phyloP scores from a whole-genome alignment of 2,329 filamentous ascomycete species.

The Trichoderma semiorbis region DNA sequence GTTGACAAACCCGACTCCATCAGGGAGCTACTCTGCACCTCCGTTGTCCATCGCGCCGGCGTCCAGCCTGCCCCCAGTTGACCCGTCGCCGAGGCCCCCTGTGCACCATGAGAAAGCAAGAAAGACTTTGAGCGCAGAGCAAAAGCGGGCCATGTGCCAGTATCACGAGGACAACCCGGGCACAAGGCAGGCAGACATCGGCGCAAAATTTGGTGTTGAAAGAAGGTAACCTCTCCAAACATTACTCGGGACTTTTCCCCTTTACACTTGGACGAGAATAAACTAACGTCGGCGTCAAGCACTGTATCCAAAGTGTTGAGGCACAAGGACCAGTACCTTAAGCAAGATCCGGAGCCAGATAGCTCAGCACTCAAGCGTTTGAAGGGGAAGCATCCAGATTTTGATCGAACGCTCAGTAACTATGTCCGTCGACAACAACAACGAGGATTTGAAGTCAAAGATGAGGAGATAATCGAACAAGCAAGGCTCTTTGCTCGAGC shows the following conservation, averaged over 20 bases:
- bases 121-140: slow-evolving; percentile 86
- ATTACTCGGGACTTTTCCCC: slow-evolving; percentile 19
- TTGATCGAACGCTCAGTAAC: slow-evolving; percentile 83
- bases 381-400: slow-evolving; percentile 84
- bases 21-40: slow-evolving; percentile 54
- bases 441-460: slow-evolving; percentile 68
- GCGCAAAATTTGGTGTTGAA: slow-evolving; percentile 91
- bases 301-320: slow-evolving; percentile 98
- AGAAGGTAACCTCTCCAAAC: slow-evolving; percentile 67
- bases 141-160: slow-evolving; percentile 88
- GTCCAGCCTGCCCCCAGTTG: slow-evolving; percentile 46
- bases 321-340: slow-evolving; percentile 91
- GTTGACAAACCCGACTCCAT: slow-evolving; percentile 63
- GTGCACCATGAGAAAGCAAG: slow-evolving; percentile 60
- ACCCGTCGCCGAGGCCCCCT: slow-evolving; percentile 28
- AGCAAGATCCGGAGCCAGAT: slow-evolving; percentile 69
- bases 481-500: slow-evolving; percentile 76
- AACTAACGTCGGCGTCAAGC: slow-evolving; percentile 47
- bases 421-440: slow-evolving; percentile 82
- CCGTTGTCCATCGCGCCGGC: slow-evolving; percentile 57
- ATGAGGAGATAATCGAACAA: slow-evolving; percentile 81
- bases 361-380: slow-evolving; percentile 69
- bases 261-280: slow-evolving; percentile 24
- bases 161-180: slow-evolving; percentile 88
- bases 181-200: slow-evolving; percentile 94